A percentile compares a stretch with the other conserved stretches of the same genome.
These are phyloP conservation scores for Kwoniella pini DNA, from an alignment of 768 basidiomycete genomes.

Conservation along the genomic window DNA sequence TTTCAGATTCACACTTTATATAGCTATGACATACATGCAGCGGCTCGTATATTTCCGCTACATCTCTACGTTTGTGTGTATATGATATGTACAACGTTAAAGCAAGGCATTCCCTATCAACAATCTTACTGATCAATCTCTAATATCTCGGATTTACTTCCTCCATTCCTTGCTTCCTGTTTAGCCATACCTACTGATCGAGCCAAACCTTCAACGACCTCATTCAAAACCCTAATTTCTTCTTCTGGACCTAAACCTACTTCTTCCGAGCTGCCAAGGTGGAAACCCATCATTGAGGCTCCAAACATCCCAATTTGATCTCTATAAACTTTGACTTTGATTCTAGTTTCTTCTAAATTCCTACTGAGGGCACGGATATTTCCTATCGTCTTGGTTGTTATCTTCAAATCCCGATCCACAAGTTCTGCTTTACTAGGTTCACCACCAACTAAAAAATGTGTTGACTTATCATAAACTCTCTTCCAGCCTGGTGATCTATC, in stretches of 20 bases:
- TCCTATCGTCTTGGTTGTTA: slow-evolving; percentile 34
- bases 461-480: slow-evolving; percentile 19
- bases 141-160: background rate
- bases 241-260: slow-evolving; percentile 38
- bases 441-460: slow-evolving; percentile 43
- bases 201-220: slow-evolving; percentile 36
- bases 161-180: background rate
- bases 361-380: slow-evolving; percentile 24
- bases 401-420: slow-evolving; percentile 31
- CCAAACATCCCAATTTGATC: slow-evolving; percentile 44
- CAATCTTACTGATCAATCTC: slow-evolving; percentile 15
- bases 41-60: no score
- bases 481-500: slow-evolving; percentile 39
- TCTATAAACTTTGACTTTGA: slow-evolving; percentile 30
- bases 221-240: slow-evolving; percentile 36
- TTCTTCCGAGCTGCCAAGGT: slow-evolving; percentile 33
- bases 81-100: background rate
- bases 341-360: slow-evolving; percentile 28
- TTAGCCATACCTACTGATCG: slow-evolving; percentile 39
- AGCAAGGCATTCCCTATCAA: background rate
- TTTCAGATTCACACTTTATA: no score
- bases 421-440: slow-evolving; percentile 31
- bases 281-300: slow-evolving; percentile 48
- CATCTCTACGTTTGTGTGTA: no score
- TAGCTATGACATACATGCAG: no score